Conservation (phyloP, 202 grass and related monocot genomes). For the Carex arenaria region DNA sequence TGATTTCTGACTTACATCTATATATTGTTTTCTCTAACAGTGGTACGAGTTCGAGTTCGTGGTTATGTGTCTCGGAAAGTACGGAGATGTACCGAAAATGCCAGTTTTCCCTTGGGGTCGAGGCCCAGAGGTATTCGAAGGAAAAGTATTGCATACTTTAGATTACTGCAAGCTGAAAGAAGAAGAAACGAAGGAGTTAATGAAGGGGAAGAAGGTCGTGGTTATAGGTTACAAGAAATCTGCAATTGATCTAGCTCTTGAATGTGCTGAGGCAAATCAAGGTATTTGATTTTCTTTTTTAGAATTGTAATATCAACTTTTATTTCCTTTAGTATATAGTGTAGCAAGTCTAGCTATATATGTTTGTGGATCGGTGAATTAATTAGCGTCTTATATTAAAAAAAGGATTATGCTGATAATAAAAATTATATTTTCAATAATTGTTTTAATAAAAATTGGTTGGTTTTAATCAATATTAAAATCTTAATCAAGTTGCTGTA, state of each 20-base stretch:
- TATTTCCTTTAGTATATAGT: too few relatives aligned
- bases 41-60: slow-evolving; percentile 82
- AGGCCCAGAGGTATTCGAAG: slow-evolving; percentile 71
- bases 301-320: too few relatives aligned
- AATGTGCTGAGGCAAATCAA: slow-evolving; percentile 87
- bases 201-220: slow-evolving; percentile 85
- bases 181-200: slow-evolving; percentile 50
- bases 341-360: not conserved
- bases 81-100: slow-evolving; percentile 72
- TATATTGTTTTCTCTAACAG: slow-evolving; percentile 30
- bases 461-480: too few relatives aligned
- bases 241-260: slow-evolving; percentile 77
- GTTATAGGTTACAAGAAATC: slow-evolving; percentile 97
- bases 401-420: too few relatives aligned
- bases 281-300: slow-evolving; percentile 27
- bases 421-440: too few relatives aligned
- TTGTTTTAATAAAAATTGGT: too few relatives aligned
- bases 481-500: too few relatives aligned
- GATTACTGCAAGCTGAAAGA: slow-evolving; percentile 89
- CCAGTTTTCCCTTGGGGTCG: slow-evolving; percentile 51
- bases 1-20: not conserved
- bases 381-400: too few relatives aligned
- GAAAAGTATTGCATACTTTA: slow-evolving; percentile 71
- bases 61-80: slow-evolving; percentile 95
- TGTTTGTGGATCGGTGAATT: not conserved